Evolutionary conservation across 768 basidiomycete species (phyloP).

Genomic region (Hebeloma cylindrosporum): DNA sequence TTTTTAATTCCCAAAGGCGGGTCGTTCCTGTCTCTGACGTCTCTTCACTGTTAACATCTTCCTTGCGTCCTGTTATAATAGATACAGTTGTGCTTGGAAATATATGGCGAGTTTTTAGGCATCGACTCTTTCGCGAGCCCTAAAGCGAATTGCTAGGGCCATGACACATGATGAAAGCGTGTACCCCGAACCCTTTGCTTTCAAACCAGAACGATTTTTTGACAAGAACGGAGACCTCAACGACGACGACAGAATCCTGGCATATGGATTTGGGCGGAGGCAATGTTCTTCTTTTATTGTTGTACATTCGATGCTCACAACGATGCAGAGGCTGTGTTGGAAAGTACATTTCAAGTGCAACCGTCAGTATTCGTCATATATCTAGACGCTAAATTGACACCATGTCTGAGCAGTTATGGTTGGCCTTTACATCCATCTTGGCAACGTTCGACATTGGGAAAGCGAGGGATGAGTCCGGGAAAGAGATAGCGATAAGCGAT

Average conservation of each 20-base stretch:
- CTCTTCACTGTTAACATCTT: too few relatives aligned
- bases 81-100: slow-evolving; percentile 32
- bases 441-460: slow-evolving; percentile 27
- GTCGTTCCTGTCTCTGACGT: too few relatives aligned
- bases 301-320: background rate
- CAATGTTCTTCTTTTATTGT: slow-evolving; percentile 6
- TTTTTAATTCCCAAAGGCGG: slow-evolving; percentile 25
- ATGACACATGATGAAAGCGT: slow-evolving; percentile 32
- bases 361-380: background rate
- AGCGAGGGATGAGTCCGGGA: slow-evolving; percentile 22
- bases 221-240: slow-evolving; percentile 33
- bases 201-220: slow-evolving; percentile 48
- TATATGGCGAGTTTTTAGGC: slow-evolving; percentile 25
- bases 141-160: slow-evolving; percentile 22
- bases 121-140: background rate
- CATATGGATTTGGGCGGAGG: slow-evolving; percentile 41
- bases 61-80: too few relatives aligned
- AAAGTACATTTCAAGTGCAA: slow-evolving; percentile 25
- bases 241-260: slow-evolving; percentile 36
- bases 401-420: slow-evolving; percentile 23
- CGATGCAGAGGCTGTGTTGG: slow-evolving; percentile 7
- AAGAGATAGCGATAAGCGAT: slow-evolving; percentile 12
- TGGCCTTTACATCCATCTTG: slow-evolving; percentile 25
- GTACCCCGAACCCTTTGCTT: slow-evolving; percentile 34
- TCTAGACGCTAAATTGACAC: background rate